phyloP scores from a whole-genome alignment of 345 rosid species.

The Salix suchowensis region DNA sequence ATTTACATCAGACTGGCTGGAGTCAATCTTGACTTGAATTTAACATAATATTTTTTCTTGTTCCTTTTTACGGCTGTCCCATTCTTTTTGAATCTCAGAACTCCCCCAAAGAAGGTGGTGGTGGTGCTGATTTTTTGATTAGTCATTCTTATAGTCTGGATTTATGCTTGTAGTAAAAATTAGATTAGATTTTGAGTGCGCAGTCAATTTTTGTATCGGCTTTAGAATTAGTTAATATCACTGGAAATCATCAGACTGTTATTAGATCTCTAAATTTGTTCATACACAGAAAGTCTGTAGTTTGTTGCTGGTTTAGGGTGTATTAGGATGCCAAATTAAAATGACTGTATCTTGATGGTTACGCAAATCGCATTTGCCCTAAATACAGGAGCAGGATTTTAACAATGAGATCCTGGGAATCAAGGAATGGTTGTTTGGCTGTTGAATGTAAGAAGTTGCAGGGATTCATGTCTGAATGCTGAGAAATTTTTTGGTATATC shows the following conservation, averaged over 20 bases:
- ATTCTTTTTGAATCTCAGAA: slow-evolving; percentile 22
- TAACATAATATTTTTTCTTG: slow-evolving; percentile 10
- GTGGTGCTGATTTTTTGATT: neutral
- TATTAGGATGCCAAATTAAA: neutral
- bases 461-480: neutral
- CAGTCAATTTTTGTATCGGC: neutral
- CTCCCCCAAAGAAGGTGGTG: slow-evolving; percentile 4
- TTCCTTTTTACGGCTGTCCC: neutral
- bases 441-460: neutral
- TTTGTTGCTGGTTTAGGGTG: neutral
- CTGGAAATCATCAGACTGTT: neutral
- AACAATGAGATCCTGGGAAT: neutral
- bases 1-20: slow-evolving; percentile 73
- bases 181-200: neutral
- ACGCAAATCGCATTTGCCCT: too few species aligned
- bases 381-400: neutral
- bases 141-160: neutral
- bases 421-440: neutral
- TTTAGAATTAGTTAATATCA: neutral
- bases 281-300: neutral
- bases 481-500: too few species aligned
- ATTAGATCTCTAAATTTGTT: neutral
- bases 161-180: neutral
- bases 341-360: neutral
- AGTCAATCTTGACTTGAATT: slow-evolving; percentile 49